Percentiles rank a stretch among this genome's conserved stretches.
Conservation (phyloP, 2,329 filamentous ascomycete species). For the Fusarium nelsonii region DNA sequence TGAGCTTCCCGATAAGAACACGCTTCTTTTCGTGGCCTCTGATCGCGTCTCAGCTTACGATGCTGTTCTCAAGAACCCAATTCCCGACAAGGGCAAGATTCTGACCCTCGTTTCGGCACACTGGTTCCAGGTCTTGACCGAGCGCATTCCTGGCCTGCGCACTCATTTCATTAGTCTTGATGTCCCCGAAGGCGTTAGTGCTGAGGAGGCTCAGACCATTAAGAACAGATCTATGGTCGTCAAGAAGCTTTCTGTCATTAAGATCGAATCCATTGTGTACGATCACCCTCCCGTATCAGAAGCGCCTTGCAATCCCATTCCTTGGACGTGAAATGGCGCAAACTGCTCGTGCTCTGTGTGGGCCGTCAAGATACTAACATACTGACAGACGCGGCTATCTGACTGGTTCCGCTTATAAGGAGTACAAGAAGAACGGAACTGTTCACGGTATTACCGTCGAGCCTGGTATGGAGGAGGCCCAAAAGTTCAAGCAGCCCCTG, state of each 20-base stretch:
- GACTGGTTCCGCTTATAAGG: conserved; percentile 85
- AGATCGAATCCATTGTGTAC: conserved; percentile 60
- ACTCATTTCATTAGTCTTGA: conserved; percentile 65
- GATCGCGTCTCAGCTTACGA: conserved; percentile 94
- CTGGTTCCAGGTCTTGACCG: conserved; percentile 66
- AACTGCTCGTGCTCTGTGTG: neutral
- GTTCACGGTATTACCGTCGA: conserved; percentile 80
- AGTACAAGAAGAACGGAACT: conserved; percentile 75
- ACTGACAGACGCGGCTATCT: conserved; percentile 75
- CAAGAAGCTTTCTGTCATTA: conserved; percentile 78
- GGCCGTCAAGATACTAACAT: conserved; percentile 3
- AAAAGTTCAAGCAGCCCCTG: conserved; percentile 72
- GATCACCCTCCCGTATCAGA: neutral
- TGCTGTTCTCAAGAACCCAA: conserved; percentile 75
- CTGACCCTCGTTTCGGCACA: conserved; percentile 62
- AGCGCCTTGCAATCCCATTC: neutral
- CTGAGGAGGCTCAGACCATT: conserved; percentile 63
- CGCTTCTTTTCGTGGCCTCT: conserved; percentile 83
- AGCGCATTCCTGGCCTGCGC: conserved; percentile 61
- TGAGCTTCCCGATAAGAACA: conserved; percentile 73
- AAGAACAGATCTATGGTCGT: conserved; percentile 82
- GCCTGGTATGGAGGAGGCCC: conserved; percentile 74
- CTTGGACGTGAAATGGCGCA: neutral
- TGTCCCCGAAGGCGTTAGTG: conserved; percentile 54
- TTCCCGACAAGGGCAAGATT: conserved; percentile 66